Base-by-base conservation (phyloP, 306 rosid genomes). In the Vigna mungo region DNA sequence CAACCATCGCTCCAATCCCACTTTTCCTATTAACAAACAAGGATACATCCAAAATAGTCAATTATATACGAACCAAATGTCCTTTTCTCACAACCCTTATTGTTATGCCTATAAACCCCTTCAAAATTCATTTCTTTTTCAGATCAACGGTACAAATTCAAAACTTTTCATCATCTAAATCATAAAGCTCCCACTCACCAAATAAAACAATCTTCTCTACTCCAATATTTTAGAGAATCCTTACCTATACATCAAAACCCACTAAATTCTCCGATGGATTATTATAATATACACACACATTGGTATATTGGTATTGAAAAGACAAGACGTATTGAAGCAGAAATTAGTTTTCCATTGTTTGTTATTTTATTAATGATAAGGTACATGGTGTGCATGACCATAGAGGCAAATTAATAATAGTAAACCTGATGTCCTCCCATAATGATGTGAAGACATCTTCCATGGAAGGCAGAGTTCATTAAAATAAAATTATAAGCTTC, bases 301-400 rank as follows among this genome's bases (percentile, higher is more conserved):
- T 17, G 44, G 32, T 25, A 70, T 71, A 69, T 54, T 13, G 34
- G 34, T 23, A 14, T 25, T 64, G 75, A 74, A 69, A 64, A 68
- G 73, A 69, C 72, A 73, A 61, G 27, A 21, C 14, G 43, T 37
- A 61, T 67, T 58, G 68, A 74, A 61, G 63, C 7, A 78, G 17
- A 83, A 43, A 79, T 43, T 14, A n/a, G 32, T 49, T 74, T 74
- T 47, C 1, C 18, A 43, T 54, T 68, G 10, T 61, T 74, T 68
- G 1, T 46, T 64, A 25, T 61, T 74, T 78, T 32, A 37, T 78
- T 53, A 72, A 73, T 76, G 14, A 54, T 47, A 79, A 76, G 55
- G 76, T 39, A 74, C 36, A 65, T 79, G 88, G 84, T 66, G 84
- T 79, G 84, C 88, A 79, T 82, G 86, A 75, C 32, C 30, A 34